Conservation (phyloP, 2,329 filamentous ascomycete genomes). For the Phyllosticta capitalensis region DNA sequence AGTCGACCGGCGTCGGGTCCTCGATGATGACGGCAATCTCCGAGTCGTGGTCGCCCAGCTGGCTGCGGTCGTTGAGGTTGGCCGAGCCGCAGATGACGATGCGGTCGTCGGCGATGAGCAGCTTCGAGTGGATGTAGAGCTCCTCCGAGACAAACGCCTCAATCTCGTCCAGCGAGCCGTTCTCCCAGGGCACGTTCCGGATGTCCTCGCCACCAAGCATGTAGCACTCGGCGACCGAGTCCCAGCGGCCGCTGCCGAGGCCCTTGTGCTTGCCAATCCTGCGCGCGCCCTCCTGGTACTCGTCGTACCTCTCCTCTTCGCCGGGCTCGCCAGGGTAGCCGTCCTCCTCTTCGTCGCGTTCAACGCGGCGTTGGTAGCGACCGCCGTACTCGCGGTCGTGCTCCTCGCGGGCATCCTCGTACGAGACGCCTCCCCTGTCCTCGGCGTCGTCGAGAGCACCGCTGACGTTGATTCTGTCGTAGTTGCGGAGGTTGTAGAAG, state of each 20-base stretch:
- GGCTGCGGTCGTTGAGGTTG: constrained; percentile 62
- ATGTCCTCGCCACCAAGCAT: constrained; percentile 71
- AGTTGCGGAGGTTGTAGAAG: constrained; percentile 79
- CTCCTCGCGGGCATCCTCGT: constrained; percentile 56
- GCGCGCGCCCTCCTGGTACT: constrained; percentile 63
- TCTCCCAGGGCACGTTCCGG: constrained; percentile 51
- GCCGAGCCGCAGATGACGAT: constrained; percentile 73
- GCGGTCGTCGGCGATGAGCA: constrained; percentile 73
- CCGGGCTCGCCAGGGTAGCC: constrained; percentile 18
- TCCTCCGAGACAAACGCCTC: constrained; percentile 55
- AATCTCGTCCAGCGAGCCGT: constrained; percentile 45
- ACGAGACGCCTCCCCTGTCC: constrained; percentile 53
- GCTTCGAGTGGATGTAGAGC: constrained; percentile 57
- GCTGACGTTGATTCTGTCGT: constrained; percentile 70
- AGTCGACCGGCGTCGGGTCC: constrained; percentile 61
- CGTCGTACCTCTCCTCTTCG: constrained; percentile 44
- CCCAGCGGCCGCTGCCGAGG: constrained; percentile 50
- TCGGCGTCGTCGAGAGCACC: constrained; percentile 52
- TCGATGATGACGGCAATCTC: constrained; percentile 88
- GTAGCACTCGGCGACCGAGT: constrained; percentile 70
- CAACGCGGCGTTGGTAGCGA: constrained; percentile 20
- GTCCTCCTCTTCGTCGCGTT: constrained; percentile 20
- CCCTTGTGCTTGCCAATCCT: constrained; percentile 39
- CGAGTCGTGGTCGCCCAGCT: constrained; percentile 75
- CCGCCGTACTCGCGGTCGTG: constrained; percentile 47